phyloP scores from a whole-genome alignment of 2,329 filamentous ascomycete genomes.

The Aspergillus amoenus region DNA sequence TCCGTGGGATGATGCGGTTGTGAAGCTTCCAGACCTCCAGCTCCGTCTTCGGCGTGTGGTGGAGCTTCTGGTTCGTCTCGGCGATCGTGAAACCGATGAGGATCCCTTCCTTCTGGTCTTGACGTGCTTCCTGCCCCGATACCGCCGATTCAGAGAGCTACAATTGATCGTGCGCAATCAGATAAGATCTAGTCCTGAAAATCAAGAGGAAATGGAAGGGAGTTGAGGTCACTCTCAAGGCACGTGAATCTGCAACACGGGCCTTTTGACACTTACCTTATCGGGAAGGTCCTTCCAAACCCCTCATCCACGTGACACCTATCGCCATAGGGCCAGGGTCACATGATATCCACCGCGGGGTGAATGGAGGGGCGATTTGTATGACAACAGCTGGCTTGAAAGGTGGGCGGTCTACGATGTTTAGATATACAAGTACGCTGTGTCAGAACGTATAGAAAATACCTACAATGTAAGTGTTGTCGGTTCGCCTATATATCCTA shows the following conservation, averaged over 20 bases:
- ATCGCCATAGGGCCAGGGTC: neutral
- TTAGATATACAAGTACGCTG: too few species aligned
- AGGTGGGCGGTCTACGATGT: neutral
- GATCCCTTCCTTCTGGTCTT: conserved; percentile 4
- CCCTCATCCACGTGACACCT: conserved; percentile 4
- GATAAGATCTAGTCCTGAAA: neutral
- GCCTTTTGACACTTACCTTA: neutral
- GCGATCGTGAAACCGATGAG: conserved; percentile 16
- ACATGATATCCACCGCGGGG: neutral
- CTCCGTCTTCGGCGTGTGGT: conserved; percentile 28
- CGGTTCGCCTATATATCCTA: neutral
- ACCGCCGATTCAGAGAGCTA: conserved; percentile 1
- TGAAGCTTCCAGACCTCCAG: conserved; percentile 18
- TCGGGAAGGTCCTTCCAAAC: conserved; percentile 3
- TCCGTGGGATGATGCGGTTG: conserved; percentile 29
- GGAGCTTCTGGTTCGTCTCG: conserved; percentile 18
- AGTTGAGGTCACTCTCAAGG: neutral
- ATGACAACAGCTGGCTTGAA: neutral
- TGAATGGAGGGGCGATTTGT: neutral
- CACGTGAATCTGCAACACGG: neutral
- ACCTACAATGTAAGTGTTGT: too few species aligned
- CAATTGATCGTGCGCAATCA: neutral
- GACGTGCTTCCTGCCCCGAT: conserved; percentile 8
- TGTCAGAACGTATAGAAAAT: too few species aligned
- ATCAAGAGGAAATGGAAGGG: neutral